These are phyloP conservation scores for Nigrograna mackinnonii DNA, from an alignment of 2,329 filamentous ascomycete genomes.

Conservation along the genomic window DNA sequence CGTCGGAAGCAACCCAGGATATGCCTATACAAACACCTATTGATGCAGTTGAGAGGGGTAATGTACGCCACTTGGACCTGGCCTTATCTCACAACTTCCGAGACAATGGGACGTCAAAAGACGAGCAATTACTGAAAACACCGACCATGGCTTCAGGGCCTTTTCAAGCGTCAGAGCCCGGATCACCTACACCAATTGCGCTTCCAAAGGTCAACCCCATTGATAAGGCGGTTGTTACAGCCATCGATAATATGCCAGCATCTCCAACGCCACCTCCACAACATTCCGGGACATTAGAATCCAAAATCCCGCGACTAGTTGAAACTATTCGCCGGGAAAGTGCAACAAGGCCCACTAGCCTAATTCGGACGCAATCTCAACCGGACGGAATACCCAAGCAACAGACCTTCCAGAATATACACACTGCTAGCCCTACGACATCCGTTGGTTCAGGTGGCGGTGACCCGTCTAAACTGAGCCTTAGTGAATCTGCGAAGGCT, in stretches of 20 bases:
- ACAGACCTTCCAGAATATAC: neutral
- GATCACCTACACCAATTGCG: slow-evolving; percentile 33
- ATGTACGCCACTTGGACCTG: slow-evolving; percentile 65
- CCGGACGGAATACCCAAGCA: slow-evolving; percentile 25
- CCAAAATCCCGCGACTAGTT: slow-evolving; percentile 43
- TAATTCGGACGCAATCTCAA: slow-evolving; percentile 40
- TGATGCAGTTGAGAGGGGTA: slow-evolving; percentile 51
- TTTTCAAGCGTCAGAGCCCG: slow-evolving; percentile 17
- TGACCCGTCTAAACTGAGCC: slow-evolving; percentile 26
- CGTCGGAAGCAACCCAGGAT: slow-evolving; percentile 7
- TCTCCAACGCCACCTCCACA: slow-evolving; percentile 25
- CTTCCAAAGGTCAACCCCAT: slow-evolving; percentile 36
- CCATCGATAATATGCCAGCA: slow-evolving; percentile 37
- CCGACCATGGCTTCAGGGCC: slow-evolving; percentile 25
- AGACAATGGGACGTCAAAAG: slow-evolving; percentile 15
- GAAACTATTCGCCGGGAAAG: slow-evolving; percentile 37
- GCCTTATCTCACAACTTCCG: slow-evolving; percentile 52
- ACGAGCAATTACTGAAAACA: slow-evolving; percentile 29
- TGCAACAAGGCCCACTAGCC: slow-evolving; percentile 22
- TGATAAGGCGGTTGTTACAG: slow-evolving; percentile 34
- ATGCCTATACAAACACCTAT: slow-evolving; percentile 31
- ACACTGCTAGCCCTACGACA: neutral
- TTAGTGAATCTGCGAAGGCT: slow-evolving; percentile 41
- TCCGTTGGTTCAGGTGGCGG: slow-evolving; percentile 17
- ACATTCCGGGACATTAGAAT: slow-evolving; percentile 25